Evolutionary conservation across 192 early-diverging fungal genomes (phyloP), one percentile per base, ranked within the genome.

Genomic region (Haplosporangium gracile): DNA sequence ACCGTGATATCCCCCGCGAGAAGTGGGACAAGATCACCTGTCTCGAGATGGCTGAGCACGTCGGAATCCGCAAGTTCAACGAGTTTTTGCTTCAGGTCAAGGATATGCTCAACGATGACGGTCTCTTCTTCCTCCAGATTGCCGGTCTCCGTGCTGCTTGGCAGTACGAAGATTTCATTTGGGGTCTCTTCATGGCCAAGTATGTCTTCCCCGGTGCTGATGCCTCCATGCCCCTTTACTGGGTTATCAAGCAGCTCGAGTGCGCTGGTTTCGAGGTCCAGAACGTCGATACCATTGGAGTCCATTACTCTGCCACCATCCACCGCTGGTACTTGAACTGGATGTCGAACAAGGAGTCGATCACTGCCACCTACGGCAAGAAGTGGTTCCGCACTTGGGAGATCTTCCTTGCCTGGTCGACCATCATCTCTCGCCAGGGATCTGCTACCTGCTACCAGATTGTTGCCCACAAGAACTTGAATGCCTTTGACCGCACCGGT

Each of bases 21-120:
- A 97, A 97, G 88, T 99, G 93, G 92, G 91, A 99, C 94, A 96
- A 97, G 90, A 98, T 99, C 85, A 97, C 97, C 47, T 98, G 97
- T 88, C 94, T 99, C 76, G 98, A 99, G 88, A 99, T 99, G 98
- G 97, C 98, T 82, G 98, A 99, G 91, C 98, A 99, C 89, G 98
- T 99, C 49, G 98, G 98, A 80, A 92, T 99, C 76, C 93, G 96
- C 87, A 94, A 95, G 84, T 99, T 96, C 93, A 92, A 94, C 68
- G 93, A 94, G 73, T 99, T 98, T 89, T 90, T 99, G 86, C 83
- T 90, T 38, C 97, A 99, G 91, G 96, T 99, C 79, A 92, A 94
- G 84, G 97, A 98, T 53, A 94, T 98, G 94, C 91, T 99, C 47
- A 95, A 97, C 88, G 98, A 99, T 89, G 98, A 99, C 89, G 98